Percentiles rank a stretch among this genome's conserved stretches.
phyloP scores from a whole-genome alignment of 2,329 filamentous ascomycete genomes.

The Chaetomium sp. region DNA sequence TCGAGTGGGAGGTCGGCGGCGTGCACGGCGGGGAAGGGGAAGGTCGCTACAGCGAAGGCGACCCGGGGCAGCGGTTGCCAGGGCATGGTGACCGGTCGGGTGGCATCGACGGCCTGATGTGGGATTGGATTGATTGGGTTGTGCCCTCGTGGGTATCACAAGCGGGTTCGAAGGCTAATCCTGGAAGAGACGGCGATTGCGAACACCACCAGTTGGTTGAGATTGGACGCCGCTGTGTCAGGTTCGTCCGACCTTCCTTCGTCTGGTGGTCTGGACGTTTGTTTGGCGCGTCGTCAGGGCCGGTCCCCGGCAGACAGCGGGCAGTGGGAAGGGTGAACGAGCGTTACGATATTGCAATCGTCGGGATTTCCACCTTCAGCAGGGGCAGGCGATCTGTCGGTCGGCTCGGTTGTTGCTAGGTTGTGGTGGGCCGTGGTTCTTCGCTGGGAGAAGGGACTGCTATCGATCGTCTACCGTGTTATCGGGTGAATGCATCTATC shows the following conservation, averaged over 20 bases:
- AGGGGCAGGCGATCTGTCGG: constrained; percentile 15
- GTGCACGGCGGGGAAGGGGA: constrained; percentile 84
- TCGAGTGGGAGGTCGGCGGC: constrained; percentile 93
- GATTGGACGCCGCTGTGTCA: constrained; percentile 7
- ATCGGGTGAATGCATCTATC: constrained; percentile 18
- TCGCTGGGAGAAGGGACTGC: not conserved
- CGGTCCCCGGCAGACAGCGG: not conserved
- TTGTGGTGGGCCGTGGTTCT: constrained; percentile 7
- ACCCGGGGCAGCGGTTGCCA: constrained; percentile 97
- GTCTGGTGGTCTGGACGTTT: not conserved
- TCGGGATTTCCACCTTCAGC: constrained; percentile 15
- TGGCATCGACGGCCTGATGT: constrained; percentile 31
- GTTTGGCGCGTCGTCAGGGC: not conserved
- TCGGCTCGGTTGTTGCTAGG: not conserved
- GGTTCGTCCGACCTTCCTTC: constrained; percentile 11
- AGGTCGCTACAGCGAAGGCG: constrained; percentile 95
- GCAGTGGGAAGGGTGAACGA: constrained; percentile 4
- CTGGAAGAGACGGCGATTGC: not conserved
- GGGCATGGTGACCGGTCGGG: constrained; percentile 65
- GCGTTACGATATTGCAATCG: constrained; percentile 19
- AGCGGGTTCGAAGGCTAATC: constrained; percentile 1
- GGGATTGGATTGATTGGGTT: not conserved
- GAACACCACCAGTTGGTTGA: not conserved
- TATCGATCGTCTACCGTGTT: constrained; percentile 8
- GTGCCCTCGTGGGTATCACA: constrained; percentile 15